Evolutionary conservation across 306 rosid species (phyloP).

Genomic region (Quercus bicolor): DNA sequence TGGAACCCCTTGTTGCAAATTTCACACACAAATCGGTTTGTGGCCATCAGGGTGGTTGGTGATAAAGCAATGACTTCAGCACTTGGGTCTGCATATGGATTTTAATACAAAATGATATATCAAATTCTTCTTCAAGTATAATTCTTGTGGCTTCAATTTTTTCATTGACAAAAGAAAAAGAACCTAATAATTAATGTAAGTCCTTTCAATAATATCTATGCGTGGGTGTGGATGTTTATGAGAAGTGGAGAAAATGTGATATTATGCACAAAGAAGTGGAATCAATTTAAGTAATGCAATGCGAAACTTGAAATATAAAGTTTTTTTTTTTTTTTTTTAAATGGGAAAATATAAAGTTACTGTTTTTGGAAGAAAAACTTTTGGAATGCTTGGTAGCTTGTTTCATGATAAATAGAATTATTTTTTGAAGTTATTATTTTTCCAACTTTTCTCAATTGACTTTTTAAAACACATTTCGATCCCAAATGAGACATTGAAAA

Average conservation of each 20-base stretch:
- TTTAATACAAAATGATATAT: background rate
- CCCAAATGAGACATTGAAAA: background rate
- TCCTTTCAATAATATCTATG: no score
- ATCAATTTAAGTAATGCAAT: no score
- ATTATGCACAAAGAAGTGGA: no score
- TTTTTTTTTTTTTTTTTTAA: background rate
- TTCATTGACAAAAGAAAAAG: no score
- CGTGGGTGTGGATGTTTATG: no score
- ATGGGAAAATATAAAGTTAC: no score
- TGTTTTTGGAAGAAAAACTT: background rate
- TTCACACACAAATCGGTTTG: slow-evolving; percentile 77
- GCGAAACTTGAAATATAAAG: background rate
- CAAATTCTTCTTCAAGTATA: background rate
- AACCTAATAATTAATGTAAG: no score
- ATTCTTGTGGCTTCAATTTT: no score
- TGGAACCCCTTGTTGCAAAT: slow-evolving; percentile 90
- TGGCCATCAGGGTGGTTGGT: slow-evolving; percentile 68
- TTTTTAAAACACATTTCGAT: background rate
- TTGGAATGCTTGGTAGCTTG: background rate
- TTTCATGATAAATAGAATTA: background rate
- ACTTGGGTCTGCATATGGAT: slow-evolving; percentile 51
- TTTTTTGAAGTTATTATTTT: background rate
- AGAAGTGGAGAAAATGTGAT: no score
- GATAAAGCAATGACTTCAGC: slow-evolving; percentile 82
- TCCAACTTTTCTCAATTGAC: background rate